Percentiles rank a stretch among this genome's conserved stretches.
phyloP scores from a whole-genome alignment of 768 basidiomycete genomes.

The Cubamyces sp. region DNA sequence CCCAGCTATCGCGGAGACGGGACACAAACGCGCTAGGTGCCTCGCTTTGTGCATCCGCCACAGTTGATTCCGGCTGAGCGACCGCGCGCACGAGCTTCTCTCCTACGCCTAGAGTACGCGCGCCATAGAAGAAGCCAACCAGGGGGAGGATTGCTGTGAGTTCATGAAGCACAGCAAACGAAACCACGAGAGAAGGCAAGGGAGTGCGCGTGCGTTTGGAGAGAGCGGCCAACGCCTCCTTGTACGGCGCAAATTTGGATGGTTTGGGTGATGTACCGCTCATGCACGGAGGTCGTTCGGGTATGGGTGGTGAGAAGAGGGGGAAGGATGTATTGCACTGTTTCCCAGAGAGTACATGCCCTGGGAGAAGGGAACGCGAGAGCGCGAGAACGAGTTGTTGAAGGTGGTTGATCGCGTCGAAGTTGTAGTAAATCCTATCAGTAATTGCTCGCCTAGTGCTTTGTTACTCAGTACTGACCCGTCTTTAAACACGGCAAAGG shows the following conservation, averaged over 20 bases:
- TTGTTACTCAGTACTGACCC: no score
- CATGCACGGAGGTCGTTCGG: slow-evolving; percentile 18
- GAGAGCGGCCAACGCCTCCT: slow-evolving; percentile 56
- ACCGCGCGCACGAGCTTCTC: slow-evolving; percentile 56
- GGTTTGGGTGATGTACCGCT: slow-evolving; percentile 22
- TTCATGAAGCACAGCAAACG: slow-evolving; percentile 87
- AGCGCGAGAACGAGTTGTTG: no score
- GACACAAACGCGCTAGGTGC: slow-evolving; percentile 8
- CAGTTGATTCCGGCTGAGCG: background rate
- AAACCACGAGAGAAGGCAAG: slow-evolving; percentile 72
- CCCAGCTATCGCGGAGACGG: slow-evolving; percentile 40
- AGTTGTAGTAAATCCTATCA: no score
- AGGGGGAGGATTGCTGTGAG: slow-evolving; percentile 80
- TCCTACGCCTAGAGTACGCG: slow-evolving; percentile 70
- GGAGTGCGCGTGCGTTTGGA: slow-evolving; percentile 76
- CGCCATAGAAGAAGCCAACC: slow-evolving; percentile 70
- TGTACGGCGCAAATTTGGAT: slow-evolving; percentile 50
- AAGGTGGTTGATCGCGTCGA: no score
- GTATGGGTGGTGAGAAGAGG: slow-evolving; percentile 2
- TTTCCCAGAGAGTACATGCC: no score
- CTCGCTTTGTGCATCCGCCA: background rate
- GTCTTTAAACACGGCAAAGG: no score
- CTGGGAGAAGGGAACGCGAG: no score
- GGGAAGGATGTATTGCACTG: background rate
- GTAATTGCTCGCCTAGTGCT: no score